phyloP scores from a whole-genome alignment of 257 asterid genomes.

The Paraleonurus japonicus region DNA sequence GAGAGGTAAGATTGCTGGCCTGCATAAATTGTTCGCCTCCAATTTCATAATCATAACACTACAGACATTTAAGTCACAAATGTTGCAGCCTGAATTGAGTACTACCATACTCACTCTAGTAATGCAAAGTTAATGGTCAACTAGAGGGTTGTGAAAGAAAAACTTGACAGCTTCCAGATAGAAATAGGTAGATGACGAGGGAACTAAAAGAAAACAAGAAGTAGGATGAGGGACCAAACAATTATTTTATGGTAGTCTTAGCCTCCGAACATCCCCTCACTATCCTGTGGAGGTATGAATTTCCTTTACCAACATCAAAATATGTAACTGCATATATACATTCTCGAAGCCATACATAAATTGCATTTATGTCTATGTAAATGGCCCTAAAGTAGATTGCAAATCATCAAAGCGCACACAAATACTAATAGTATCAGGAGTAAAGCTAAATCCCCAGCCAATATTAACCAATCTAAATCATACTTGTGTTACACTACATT shows the following conservation, averaged over 20 bases:
- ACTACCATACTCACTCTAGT: not conserved
- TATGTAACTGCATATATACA: not conserved
- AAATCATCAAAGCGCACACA: slow-evolving; percentile 2
- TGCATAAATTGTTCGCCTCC: not conserved
- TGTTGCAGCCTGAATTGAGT: not conserved
- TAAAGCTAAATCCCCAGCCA: not conserved
- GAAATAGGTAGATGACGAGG: not conserved
- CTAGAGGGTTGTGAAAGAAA: not conserved
- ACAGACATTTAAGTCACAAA: not conserved
- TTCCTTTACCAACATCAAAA: not conserved
- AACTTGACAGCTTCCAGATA: not conserved
- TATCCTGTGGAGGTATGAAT: not conserved
- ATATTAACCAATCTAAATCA: not conserved
- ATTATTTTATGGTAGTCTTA: not conserved
- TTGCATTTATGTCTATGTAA: not conserved
- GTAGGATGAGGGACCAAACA: not conserved
- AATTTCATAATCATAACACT: not conserved
- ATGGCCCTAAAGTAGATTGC: not conserved
- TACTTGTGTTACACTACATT: not conserved
- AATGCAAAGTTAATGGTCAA: not conserved
- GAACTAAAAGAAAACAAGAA: not conserved
- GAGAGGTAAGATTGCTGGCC: not conserved
- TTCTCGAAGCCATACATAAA: not conserved
- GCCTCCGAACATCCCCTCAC: not conserved
- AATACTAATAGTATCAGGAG: not conserved